A percentile compares a stretch with the other conserved stretches of the same genome.
phyloP scores from a whole-genome alignment of 768 basidiomycete genomes.

The Steccherinum ochraceum region DNA sequence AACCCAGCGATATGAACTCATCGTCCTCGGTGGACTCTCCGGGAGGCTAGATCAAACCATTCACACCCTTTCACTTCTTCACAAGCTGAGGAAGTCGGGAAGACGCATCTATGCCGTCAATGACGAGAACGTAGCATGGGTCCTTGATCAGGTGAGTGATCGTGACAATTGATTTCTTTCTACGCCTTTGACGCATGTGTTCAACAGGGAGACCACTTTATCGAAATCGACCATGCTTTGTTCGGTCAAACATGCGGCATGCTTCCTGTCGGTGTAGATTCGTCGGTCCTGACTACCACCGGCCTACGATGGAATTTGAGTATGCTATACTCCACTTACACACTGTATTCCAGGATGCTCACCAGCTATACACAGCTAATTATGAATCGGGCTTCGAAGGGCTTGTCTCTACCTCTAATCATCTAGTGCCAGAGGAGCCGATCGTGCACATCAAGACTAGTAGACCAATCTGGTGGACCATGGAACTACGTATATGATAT shows the following conservation, averaged over 20 bases:
- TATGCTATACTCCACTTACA: conserved; percentile 26
- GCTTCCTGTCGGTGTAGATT: conserved; percentile 83
- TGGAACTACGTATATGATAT: conserved; percentile 40
- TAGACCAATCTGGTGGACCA: conserved; percentile 87
- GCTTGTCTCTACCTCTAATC: conserved; percentile 89
- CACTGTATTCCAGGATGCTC: neutral
- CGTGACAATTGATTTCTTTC: no score
- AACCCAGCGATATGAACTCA: conserved; percentile 52
- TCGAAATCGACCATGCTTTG: conserved; percentile 64
- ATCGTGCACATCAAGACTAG: conserved; percentile 71
- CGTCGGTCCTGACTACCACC: conserved; percentile 68
- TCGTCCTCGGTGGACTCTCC: conserved; percentile 83
- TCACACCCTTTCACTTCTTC: conserved; percentile 78
- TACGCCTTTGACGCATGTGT: neutral
- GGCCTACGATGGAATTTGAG: conserved; percentile 91
- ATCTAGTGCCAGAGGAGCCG: conserved; percentile 62
- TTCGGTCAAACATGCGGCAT: conserved; percentile 91
- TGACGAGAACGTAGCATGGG: conserved; percentile 91
- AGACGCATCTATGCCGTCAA: conserved; percentile 68
- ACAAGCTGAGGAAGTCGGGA: conserved; percentile 64
- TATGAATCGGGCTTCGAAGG: conserved; percentile 76
- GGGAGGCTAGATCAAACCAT: conserved; percentile 94
- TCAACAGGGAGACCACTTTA: conserved; percentile 75
- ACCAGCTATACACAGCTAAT: conserved; percentile 34
- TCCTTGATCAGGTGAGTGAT: conserved; percentile 63